Conservation (phyloP, 257 asterid species). For the Scutellaria barbata region DNA sequence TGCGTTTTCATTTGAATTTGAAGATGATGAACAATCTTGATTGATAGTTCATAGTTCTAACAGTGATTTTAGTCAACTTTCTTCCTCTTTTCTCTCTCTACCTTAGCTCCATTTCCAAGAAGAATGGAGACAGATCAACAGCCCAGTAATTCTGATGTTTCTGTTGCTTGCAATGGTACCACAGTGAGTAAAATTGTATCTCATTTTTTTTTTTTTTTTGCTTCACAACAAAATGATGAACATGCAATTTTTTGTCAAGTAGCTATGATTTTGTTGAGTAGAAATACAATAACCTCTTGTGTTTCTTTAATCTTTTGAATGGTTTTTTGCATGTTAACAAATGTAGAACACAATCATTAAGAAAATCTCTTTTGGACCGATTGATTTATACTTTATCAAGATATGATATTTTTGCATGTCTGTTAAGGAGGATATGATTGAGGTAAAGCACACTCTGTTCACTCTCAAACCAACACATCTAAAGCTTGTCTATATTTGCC, state of each 20-base stretch:
- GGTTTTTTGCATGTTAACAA: slow-evolving; percentile 8
- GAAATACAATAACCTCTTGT: not conserved
- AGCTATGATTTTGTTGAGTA: slow-evolving; percentile 22
- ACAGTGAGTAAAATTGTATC: no score
- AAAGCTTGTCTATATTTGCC: slow-evolving; percentile 14
- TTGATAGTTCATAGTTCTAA: not conserved
- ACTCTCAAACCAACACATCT: slow-evolving; percentile 43
- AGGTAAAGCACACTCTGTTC: slow-evolving; percentile 45
- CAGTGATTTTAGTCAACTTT: not conserved
- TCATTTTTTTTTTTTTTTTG: no score
- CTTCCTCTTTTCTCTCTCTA: not conserved
- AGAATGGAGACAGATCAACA: slow-evolving; percentile 32
- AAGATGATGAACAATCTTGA: not conserved
- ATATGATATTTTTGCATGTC: slow-evolving; percentile 49
- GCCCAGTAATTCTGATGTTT: not conserved
- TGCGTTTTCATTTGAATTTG: not conserved
- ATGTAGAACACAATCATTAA: slow-evolving; percentile 45
- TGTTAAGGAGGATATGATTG: slow-evolving; percentile 42
- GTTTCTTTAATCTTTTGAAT: not conserved
- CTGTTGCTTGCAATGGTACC: not conserved
- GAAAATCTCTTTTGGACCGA: slow-evolving; percentile 44
- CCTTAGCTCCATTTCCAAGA: slow-evolving; percentile 6
- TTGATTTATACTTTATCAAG: slow-evolving; percentile 39
- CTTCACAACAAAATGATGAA: slow-evolving; percentile 10
- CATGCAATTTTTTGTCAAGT: slow-evolving; percentile 22